These are phyloP conservation scores for Rhazya stricta DNA, from an alignment of 257 asterid genomes.

Conservation along the genomic window DNA sequence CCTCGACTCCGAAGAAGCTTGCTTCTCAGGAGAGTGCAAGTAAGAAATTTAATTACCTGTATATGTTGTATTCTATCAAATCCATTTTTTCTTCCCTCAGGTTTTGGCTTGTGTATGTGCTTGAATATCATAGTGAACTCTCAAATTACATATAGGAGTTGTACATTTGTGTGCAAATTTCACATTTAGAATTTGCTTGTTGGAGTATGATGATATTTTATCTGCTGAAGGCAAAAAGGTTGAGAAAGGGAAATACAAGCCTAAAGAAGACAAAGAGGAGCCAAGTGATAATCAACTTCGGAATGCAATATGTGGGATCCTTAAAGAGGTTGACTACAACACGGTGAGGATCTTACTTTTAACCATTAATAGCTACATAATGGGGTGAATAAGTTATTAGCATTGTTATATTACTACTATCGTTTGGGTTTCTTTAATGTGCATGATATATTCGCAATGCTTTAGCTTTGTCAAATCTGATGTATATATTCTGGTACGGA, in stretches of 20 bases:
- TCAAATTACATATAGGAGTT: background rate
- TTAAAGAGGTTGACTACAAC: conserved; percentile 40
- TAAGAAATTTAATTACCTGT: conserved; percentile 24
- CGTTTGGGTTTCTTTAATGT: background rate
- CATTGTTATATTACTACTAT: background rate
- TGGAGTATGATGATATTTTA: background rate
- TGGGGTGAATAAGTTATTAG: background rate
- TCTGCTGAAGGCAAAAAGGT: conserved; percentile 31
- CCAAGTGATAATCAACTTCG: conserved; percentile 36
- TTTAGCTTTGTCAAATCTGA: no score
- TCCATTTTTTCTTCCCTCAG: background rate
- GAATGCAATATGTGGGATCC: conserved; percentile 36
- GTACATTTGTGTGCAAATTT: background rate
- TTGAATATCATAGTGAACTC: background rate
- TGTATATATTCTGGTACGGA: no score
- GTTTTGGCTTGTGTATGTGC: background rate
- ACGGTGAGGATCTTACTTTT: conserved; percentile 37
- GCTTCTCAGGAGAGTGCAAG: conserved; percentile 54
- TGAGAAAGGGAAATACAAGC: conserved; percentile 34
- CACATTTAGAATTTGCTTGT: background rate
- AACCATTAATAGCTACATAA: background rate
- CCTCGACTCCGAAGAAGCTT: conserved; percentile 49
- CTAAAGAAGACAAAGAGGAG: conserved; percentile 28
- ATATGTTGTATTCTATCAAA: conserved; percentile 3
- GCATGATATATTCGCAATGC: no score